Percentiles rank a stretch among this genome's conserved stretches.
These are phyloP conservation scores for Neocucurbitaria cava DNA, from an alignment of 2,329 filamentous ascomycete genomes.

Conservation along the genomic window DNA sequence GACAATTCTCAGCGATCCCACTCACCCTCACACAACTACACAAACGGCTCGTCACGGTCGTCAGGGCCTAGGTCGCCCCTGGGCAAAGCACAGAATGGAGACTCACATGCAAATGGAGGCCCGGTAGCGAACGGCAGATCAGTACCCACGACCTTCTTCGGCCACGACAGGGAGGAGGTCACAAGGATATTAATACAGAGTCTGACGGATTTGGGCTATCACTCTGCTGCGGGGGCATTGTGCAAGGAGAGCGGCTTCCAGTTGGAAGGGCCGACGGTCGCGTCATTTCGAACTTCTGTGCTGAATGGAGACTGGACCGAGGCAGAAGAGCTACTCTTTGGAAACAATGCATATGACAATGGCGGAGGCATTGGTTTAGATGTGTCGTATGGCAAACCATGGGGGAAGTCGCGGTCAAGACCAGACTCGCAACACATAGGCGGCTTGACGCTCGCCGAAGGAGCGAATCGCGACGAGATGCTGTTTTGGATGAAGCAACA, in stretches of 20 bases:
- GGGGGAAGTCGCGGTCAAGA: slow-evolving; percentile 36
- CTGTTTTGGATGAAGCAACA: slow-evolving; percentile 89
- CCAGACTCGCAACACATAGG: slow-evolving; percentile 45
- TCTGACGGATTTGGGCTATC: slow-evolving; percentile 86
- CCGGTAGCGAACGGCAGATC: slow-evolving; percentile 40
- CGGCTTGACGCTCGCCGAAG: slow-evolving; percentile 76
- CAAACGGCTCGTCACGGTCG: slow-evolving; percentile 50
- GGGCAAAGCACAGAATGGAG: slow-evolving; percentile 51
- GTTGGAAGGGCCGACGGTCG: slow-evolving; percentile 83
- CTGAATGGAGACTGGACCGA: slow-evolving; percentile 80
- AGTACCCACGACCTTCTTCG: slow-evolving; percentile 67
- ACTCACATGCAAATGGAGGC: slow-evolving; percentile 51
- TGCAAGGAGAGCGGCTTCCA: slow-evolving; percentile 84
- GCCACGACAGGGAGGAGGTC: slow-evolving; percentile 90
- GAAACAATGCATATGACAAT: slow-evolving; percentile 54
- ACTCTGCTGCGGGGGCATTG: slow-evolving; percentile 75
- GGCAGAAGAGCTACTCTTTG: slow-evolving; percentile 82
- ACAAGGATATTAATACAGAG: slow-evolving; percentile 92
- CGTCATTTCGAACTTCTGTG: slow-evolving; percentile 83
- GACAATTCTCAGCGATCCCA: slow-evolving; percentile 50
- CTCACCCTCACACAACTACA: slow-evolving; percentile 46
- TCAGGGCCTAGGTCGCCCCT: slow-evolving; percentile 39
- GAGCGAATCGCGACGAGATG: slow-evolving; percentile 80
- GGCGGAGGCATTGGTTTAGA: slow-evolving; percentile 51
- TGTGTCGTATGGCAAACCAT: slow-evolving; percentile 42